phyloP scores from a whole-genome alignment of 1,284 basidiomycete species.

The Cryptococcus sp. region DNA sequence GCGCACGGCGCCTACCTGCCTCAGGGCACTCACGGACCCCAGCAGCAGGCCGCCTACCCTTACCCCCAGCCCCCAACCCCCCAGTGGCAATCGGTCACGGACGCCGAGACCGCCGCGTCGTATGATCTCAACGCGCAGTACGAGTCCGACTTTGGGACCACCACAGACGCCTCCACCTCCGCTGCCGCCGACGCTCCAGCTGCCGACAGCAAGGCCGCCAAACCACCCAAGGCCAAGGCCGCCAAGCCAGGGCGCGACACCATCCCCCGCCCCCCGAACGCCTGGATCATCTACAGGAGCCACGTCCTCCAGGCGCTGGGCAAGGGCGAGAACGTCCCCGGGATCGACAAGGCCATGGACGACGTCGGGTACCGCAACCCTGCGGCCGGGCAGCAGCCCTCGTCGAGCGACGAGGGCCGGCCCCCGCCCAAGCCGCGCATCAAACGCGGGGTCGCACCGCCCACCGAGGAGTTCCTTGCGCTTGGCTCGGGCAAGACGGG shows the following conservation, averaged over 20 bases:
- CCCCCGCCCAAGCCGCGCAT: not conserved
- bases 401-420: not conserved
- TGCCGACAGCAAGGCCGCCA: not conserved
- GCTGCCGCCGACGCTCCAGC: not conserved
- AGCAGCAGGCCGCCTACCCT: too few species aligned
- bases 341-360: slow-evolving; percentile 22
- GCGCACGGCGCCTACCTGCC: not conserved
- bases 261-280: slow-evolving; percentile 74
- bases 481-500: slow-evolving; percentile 41
- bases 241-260: slow-evolving; percentile 28
- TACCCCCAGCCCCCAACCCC: not conserved
- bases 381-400: not conserved
- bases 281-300: slow-evolving; percentile 88
- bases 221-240: not conserved
- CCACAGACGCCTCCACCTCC: not conserved
- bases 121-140: slow-evolving; percentile 2
- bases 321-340: slow-evolving; percentile 23
- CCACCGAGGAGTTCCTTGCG: slow-evolving; percentile 29
- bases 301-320: slow-evolving; percentile 56
- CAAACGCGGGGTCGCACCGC: slow-evolving; percentile 25
- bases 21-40: too few species aligned
- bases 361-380: slow-evolving; percentile 14
- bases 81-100: slow-evolving; percentile 13
- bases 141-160: slow-evolving; percentile 4
- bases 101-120: slow-evolving; percentile 10